A percentile compares a stretch with the other conserved stretches of the same genome.
Evolutionary conservation across 2,329 filamentous ascomycete species (phyloP).

Genomic region (Stachybotrys elegans): DNA sequence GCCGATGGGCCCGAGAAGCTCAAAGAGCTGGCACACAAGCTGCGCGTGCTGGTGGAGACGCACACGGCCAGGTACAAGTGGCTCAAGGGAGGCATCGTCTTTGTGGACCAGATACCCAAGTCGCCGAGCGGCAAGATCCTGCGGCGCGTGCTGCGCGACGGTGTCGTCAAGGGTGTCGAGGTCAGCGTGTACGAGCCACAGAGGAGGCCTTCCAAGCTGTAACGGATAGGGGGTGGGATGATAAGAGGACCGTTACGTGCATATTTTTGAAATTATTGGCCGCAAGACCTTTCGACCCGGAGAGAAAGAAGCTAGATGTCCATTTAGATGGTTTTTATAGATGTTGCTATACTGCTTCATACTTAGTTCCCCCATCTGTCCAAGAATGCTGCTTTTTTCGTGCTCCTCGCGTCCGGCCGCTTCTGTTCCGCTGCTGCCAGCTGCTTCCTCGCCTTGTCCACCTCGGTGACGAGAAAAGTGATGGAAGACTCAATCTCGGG

Average conservation of each 20-base stretch:
- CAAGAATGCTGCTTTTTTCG: constrained; percentile 43
- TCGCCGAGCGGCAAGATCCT: constrained; percentile 53
- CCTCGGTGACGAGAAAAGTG: constrained; percentile 38
- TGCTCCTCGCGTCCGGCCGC: constrained; percentile 32
- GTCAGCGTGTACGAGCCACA: constrained; percentile 24
- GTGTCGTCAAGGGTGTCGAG: constrained; percentile 29
- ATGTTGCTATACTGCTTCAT: too few species aligned
- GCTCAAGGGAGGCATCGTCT: constrained; percentile 65
- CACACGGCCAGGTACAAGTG: constrained; percentile 61
- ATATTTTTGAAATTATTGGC: too few species aligned
- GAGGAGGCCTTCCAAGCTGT: background rate
- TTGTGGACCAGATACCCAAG: constrained; percentile 67
- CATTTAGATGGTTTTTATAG: too few species aligned
- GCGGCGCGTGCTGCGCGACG: constrained; percentile 36
- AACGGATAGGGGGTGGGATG: too few species aligned
- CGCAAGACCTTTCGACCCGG: too few species aligned
- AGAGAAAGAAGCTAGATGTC: background rate
- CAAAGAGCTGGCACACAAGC: constrained; percentile 43
- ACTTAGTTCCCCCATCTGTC: constrained; percentile 29
- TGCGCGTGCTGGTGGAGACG: constrained; percentile 53
- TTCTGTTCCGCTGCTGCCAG: constrained; percentile 33
- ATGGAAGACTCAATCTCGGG: constrained; percentile 48
- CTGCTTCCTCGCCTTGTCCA: constrained; percentile 32
- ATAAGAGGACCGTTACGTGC: too few species aligned
- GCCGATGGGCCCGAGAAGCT: constrained; percentile 27